A percentile compares a stretch with the other conserved stretches of the same genome.
Evolutionary conservation across 371 early-diverging fungal genomes (phyloP).

Genomic region (Mortierella sp.): DNA sequence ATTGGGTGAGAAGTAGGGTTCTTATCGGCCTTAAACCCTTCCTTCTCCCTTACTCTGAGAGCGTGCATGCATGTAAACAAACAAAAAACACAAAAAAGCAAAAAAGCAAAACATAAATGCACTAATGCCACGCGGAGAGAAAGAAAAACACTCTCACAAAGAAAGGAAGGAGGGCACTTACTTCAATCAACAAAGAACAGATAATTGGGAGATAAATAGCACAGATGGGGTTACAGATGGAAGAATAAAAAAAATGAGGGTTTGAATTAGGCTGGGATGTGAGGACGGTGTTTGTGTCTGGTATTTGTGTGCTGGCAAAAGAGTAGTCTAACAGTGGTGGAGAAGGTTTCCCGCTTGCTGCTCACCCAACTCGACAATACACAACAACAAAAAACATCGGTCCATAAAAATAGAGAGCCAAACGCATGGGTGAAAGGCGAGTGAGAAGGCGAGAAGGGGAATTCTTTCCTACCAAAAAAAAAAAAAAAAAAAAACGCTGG

Average conservation of each 20-base stretch:
- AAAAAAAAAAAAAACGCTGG: neutral
- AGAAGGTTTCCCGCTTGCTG: slow-evolving; percentile 1
- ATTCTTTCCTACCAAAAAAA: neutral
- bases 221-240: too few species aligned
- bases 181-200: neutral
- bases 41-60: too few species aligned
- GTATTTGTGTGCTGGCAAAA: too few species aligned
- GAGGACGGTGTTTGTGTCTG: neutral
- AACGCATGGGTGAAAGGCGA: neutral
- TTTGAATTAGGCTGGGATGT: too few species aligned
- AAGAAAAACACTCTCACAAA: too few species aligned
- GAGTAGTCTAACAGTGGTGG: neutral
- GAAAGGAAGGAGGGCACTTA: neutral
- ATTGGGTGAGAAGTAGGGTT: too few species aligned
- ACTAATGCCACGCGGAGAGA: slow-evolving; percentile 3
- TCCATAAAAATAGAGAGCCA: slow-evolving; percentile 9
- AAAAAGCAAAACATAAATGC: neutral
- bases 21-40: too few species aligned
- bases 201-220: neutral
- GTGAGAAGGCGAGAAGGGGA: neutral
- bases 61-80: neutral
- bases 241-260: too few species aligned
- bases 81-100: too few species aligned
- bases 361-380: neutral
- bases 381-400: neutral